A percentile compares a stretch with the other conserved stretches of the same genome.
These are phyloP conservation scores for Chaetomium fimeti DNA, from an alignment of 495 filamentous ascomycete genomes.

Conservation along the genomic window DNA sequence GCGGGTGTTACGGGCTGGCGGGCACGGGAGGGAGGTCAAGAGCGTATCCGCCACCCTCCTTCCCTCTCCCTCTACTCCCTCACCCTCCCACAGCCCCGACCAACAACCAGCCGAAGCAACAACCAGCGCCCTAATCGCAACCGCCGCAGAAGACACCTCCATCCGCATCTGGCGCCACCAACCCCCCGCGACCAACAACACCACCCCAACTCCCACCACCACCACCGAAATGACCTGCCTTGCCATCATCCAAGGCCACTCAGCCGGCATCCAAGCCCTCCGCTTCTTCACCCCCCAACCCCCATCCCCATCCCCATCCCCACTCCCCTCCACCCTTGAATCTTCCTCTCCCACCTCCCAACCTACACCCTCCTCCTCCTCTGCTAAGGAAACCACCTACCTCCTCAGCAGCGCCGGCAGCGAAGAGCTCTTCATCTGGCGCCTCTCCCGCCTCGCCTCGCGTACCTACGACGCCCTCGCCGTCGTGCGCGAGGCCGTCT, in stretches of 20 bases:
- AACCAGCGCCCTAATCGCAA: constrained; percentile 54
- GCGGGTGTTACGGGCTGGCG: constrained; percentile 60
- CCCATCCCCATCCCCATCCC: neutral
- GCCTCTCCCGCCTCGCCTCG: constrained; percentile 51
- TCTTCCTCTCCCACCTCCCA: no score
- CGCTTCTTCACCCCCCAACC: constrained; percentile 55
- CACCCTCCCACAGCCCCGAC: neutral
- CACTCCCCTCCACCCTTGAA: neutral
- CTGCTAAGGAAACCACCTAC: constrained; percentile 34
- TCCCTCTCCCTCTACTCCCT: neutral
- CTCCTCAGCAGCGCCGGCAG: constrained; percentile 82
- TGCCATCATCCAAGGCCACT: constrained; percentile 69
- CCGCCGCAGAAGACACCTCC: constrained; percentile 84
- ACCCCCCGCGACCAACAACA: constrained; percentile 7
- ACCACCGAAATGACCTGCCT: constrained; percentile 47
- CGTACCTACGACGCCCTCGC: constrained; percentile 51
- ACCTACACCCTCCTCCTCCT: no score
- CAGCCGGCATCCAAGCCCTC: constrained; percentile 78
- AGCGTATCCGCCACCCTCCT: constrained; percentile 53
- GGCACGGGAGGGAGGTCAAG: constrained; percentile 89
- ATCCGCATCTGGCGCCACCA: constrained; percentile 62
- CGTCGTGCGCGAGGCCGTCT: constrained; percentile 62
- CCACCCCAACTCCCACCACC: no score
- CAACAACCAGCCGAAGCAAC: neutral
- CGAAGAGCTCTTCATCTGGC: constrained; percentile 89